Conservation (phyloP, 176 grass and related monocot genomes). For the Carex kokanica region DNA sequence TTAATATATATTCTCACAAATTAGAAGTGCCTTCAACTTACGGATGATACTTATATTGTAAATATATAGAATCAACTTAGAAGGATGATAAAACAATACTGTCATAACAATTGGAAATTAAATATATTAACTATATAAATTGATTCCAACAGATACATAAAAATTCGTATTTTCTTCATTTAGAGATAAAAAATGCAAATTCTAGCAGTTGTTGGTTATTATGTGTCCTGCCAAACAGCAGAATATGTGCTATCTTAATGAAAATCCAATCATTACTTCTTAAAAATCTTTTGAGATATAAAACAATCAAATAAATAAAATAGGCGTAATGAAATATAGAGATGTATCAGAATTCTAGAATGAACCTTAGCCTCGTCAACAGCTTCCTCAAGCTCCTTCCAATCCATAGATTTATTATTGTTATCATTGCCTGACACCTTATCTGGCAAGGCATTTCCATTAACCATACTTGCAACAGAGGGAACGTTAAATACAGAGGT, state of each 20-base stretch:
- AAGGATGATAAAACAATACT: neutral
- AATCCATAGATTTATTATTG: conserved; percentile 50
- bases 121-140: conserved; percentile 2
- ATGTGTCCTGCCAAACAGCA: neutral
- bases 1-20: neutral
- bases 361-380: conserved; percentile 88
- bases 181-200: neutral
- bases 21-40: neutral
- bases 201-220: neutral
- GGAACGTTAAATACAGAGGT: conserved; percentile 43
- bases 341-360: neutral
- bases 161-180: neutral
- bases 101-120: neutral
- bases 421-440: conserved; percentile 50
- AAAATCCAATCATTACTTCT: neutral
- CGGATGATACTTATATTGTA: neutral
- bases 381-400: conserved; percentile 71
- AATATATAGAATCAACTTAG: conserved; percentile 5
- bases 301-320: conserved; percentile 6
- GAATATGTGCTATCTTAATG: neutral
- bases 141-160: neutral
- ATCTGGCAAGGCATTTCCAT: conserved; percentile 59
- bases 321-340: neutral
- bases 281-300: neutral
- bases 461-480: conserved; percentile 47